Percentiles rank a stretch among this genome's conserved stretches.
phyloP scores from a whole-genome alignment of 306 rosid species.

The Dryas octopetala region DNA sequence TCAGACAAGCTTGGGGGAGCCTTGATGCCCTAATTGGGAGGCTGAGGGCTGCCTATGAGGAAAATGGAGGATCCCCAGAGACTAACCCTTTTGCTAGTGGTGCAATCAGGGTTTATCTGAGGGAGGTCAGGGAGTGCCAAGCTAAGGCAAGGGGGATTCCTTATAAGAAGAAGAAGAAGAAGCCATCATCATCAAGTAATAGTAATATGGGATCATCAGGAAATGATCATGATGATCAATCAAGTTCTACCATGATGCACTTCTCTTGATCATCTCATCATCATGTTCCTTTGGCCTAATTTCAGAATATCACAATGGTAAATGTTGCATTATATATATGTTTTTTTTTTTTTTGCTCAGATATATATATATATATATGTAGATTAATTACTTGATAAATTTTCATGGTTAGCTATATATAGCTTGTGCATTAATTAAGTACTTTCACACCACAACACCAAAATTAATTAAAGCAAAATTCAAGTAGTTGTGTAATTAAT shows the following conservation, averaged over 20 bases:
- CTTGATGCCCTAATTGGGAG: conserved; percentile 95
- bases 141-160: conserved; percentile 97
- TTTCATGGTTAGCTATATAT: no score
- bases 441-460: no score
- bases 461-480: no score
- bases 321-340: neutral
- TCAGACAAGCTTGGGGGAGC: conserved; percentile 95
- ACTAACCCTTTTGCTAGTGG: conserved; percentile 80
- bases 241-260: conserved; percentile 40
- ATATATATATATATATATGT: no score
- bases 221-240: conserved; percentile 38
- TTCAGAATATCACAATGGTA: conserved; percentile 37
- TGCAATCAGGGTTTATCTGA: conserved; percentile 76
- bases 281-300: conserved; percentile 11
- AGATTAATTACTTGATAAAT: no score
- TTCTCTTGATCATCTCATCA: conserved; percentile 41
- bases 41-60: conserved; percentile 95
- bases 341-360: no score
- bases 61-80: conserved; percentile 79
- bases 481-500: no score
- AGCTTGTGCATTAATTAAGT: no score
- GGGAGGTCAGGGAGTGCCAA: conserved; percentile 87
- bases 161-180: conserved; percentile 94
- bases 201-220: conserved; percentile 31
- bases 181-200: neutral